phyloP scores from a whole-genome alignment of 495 filamentous ascomycete species.

The Parachaetomium inaequale region DNA sequence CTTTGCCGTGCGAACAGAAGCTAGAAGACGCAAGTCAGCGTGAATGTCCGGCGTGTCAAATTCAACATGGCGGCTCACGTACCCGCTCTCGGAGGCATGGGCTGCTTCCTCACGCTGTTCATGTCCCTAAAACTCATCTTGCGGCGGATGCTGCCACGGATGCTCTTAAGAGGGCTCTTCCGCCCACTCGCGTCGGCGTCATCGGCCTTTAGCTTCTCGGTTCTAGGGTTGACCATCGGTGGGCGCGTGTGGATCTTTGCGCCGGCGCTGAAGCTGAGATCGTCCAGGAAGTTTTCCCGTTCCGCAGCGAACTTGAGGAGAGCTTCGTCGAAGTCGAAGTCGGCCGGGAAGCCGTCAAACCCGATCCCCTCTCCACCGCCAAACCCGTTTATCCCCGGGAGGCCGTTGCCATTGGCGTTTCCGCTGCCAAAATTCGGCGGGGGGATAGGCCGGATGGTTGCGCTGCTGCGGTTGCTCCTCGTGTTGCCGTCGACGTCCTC shows the following conservation, averaged over 20 bases:
- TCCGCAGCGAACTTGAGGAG: conserved; percentile 91
- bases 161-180: conserved; percentile 49
- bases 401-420: conserved; percentile 12
- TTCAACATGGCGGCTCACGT: conserved; percentile 33
- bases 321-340: conserved; percentile 90
- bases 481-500: conserved; percentile 59
- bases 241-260: conserved; percentile 66
- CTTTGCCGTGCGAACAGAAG: conserved; percentile 84
- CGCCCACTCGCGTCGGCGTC: conserved; percentile 53
- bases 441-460: conserved; percentile 65
- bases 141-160: conserved; percentile 73
- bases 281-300: conserved; percentile 87
- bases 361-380: conserved; percentile 24
- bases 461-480: conserved; percentile 81
- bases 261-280: conserved; percentile 85
- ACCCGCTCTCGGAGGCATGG: conserved; percentile 71
- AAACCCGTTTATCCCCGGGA: conserved; percentile 18
- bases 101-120: conserved; percentile 90
- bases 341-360: conserved; percentile 28
- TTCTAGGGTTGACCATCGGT: conserved; percentile 68
- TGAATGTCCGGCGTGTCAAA: conserved; percentile 13
- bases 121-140: conserved; percentile 88
- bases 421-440: conserved; percentile 30
- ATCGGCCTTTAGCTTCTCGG: conserved; percentile 77
- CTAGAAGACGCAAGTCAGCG: conserved; percentile 44